These are phyloP conservation scores for Kodamaea arcana DNA, from an alignment of 1,139 yeast genomes.

Conservation along the genomic window DNA sequence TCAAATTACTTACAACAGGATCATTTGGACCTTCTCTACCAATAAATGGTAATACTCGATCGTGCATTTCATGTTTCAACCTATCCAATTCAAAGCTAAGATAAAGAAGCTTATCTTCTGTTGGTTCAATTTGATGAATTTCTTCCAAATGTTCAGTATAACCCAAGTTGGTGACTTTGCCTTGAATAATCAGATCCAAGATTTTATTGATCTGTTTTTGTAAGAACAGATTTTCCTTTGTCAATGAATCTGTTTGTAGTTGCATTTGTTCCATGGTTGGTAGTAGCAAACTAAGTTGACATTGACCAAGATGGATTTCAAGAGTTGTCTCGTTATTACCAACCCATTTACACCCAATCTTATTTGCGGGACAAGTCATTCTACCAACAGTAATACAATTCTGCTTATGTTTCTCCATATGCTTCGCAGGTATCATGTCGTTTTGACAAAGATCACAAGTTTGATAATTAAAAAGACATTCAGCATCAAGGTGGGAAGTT, in stretches of 20 bases:
- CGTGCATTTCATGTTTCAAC: slow-evolving; percentile 40
- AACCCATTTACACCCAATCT: slow-evolving; percentile 40
- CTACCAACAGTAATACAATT: slow-evolving; percentile 33
- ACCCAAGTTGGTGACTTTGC: slow-evolving; percentile 50
- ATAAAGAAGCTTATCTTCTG: slow-evolving; percentile 27
- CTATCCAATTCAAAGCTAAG: slow-evolving; percentile 39
- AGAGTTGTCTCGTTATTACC: slow-evolving; percentile 37
- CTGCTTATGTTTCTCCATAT: slow-evolving; percentile 30
- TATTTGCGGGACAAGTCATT: slow-evolving; percentile 36
- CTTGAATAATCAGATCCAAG: slow-evolving; percentile 47
- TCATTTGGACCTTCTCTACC: slow-evolving; percentile 33
- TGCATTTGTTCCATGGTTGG: slow-evolving; percentile 25
- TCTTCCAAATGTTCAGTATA: slow-evolving; percentile 47
- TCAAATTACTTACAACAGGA: slow-evolving; percentile 33
- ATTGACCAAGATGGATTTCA: slow-evolving; percentile 35
- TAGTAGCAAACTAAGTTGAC: slow-evolving; percentile 30
- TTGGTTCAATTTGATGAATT: slow-evolving; percentile 22
- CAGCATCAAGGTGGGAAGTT: slow-evolving; percentile 30
- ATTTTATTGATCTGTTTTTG: slow-evolving; percentile 45
- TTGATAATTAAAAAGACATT: slow-evolving; percentile 39
- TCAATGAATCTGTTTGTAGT: slow-evolving; percentile 9
- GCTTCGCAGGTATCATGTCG: slow-evolving; percentile 37
- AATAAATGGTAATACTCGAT: slow-evolving; percentile 37
- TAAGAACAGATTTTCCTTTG: slow-evolving; percentile 23
- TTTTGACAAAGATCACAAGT: slow-evolving; percentile 39